Percentiles rank a stretch among this genome's conserved stretches.
Evolutionary conservation across 306 rosid genomes (phyloP).

Genomic region (Rosa rugosa): DNA sequence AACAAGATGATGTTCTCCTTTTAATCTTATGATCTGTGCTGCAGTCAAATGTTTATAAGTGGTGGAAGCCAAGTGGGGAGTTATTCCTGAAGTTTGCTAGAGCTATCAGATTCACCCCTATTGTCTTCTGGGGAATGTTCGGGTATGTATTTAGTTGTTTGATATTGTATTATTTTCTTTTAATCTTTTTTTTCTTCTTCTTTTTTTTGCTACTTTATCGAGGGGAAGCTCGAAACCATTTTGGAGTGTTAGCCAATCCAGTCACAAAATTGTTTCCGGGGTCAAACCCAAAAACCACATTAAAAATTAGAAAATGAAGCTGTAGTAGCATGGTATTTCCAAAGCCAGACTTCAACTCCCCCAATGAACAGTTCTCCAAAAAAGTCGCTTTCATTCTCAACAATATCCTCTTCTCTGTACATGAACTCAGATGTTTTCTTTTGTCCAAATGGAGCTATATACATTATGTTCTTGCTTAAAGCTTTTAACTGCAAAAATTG

Average conservation of each 20-base stretch:
- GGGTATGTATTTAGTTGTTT: conserved; percentile 62
- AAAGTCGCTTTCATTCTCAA: neutral
- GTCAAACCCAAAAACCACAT: neutral
- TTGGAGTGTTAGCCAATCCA: neutral
- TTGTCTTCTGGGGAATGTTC: conserved; percentile 79
- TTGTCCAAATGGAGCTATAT: neutral
- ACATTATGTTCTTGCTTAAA: neutral
- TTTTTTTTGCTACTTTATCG: neutral
- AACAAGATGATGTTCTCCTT: neutral
- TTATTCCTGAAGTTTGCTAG: conserved; percentile 58
- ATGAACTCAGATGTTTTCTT: neutral
- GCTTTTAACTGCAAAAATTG: neutral
- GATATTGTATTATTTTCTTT: neutral
- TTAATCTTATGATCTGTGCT: conserved; percentile 14
- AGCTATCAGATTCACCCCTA: conserved; percentile 75
- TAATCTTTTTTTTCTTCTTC: neutral
- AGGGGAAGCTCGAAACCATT: neutral
- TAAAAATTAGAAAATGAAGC: neutral
- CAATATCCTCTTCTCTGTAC: neutral
- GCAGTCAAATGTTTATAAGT: conserved; percentile 70
- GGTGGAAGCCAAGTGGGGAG: conserved; percentile 94
- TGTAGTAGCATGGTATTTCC: neutral
- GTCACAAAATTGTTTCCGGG: neutral
- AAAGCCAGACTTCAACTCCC: neutral
- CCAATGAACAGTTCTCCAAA: neutral